These are phyloP conservation scores for Chalaropsis thielavioides DNA, from an alignment of 2,329 filamentous ascomycete genomes.

Conservation along the genomic window DNA sequence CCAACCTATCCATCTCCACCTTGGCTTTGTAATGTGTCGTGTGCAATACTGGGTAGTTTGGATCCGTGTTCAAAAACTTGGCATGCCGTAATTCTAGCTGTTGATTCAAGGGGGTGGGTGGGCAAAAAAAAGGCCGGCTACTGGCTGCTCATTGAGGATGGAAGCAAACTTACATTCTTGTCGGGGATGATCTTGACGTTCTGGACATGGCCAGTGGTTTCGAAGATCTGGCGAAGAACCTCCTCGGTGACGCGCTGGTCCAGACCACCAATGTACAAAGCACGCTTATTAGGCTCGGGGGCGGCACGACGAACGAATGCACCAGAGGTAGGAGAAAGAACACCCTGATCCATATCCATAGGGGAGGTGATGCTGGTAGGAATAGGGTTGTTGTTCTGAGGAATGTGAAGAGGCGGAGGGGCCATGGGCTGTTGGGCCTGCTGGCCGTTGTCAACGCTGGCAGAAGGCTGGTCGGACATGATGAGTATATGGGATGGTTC, in stretches of 20 bases:
- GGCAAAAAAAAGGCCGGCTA: neutral
- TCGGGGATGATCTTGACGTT: conserved; percentile 99
- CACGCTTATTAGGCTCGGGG: conserved; percentile 96
- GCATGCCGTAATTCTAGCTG: neutral
- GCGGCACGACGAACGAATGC: conserved; percentile 78
- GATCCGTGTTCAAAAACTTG: neutral
- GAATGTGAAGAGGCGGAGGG: conserved; percentile 82
- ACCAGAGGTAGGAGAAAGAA: conserved; percentile 75
- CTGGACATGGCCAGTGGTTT: conserved; percentile 95
- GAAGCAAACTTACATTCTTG: conserved; percentile 72
- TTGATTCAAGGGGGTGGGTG: neutral
- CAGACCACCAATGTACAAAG: conserved; percentile 86
- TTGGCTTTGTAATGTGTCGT: neutral
- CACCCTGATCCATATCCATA: conserved; percentile 45
- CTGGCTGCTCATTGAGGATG: neutral
- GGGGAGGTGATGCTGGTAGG: conserved; percentile 85
- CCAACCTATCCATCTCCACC: neutral
- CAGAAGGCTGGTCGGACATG: conserved; percentile 53
- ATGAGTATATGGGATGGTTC: conserved; percentile 22
- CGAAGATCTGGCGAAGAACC: conserved; percentile 92
- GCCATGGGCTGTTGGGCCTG: conserved; percentile 75
- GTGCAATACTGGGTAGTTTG: neutral
- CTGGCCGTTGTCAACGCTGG: conserved; percentile 46
- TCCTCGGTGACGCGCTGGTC: conserved; percentile 94
- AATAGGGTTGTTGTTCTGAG: conserved; percentile 90